Evolutionary conservation across 2,329 filamentous ascomycete species (phyloP).

Genomic region (Paecilomyces fulvus): DNA sequence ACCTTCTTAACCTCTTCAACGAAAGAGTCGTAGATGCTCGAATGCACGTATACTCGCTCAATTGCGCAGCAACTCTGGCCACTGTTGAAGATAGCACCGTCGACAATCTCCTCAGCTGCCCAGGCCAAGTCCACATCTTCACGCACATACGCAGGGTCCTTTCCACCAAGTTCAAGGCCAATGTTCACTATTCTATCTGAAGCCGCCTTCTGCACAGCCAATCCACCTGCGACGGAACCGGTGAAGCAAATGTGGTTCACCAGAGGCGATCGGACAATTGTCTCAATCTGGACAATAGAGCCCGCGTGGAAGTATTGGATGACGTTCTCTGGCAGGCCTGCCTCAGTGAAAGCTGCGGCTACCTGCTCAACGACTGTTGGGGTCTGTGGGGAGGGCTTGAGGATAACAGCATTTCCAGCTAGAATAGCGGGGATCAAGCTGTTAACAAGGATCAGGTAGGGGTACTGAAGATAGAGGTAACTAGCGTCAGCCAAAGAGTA

Average conservation of each 20-base stretch:
- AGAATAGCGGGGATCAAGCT: slow-evolving; percentile 86
- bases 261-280: slow-evolving; percentile 66
- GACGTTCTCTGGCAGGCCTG: slow-evolving; percentile 73
- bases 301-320: slow-evolving; percentile 91
- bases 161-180: slow-evolving; percentile 85
- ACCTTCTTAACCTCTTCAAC: slow-evolving; percentile 71
- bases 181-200: slow-evolving; percentile 77
- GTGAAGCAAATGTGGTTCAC: slow-evolving; percentile 86
- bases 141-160: slow-evolving; percentile 86
- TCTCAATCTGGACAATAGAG: slow-evolving; percentile 65
- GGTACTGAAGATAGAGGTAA: slow-evolving; percentile 54
- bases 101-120: slow-evolving; percentile 90
- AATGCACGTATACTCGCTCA: slow-evolving; percentile 85
- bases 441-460: slow-evolving; percentile 89
- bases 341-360: slow-evolving; percentile 64
- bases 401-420: slow-evolving; percentile 79
- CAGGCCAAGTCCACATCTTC: slow-evolving; percentile 79
- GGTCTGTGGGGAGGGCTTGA: slow-evolving; percentile 93
- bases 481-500: slow-evolving; percentile 3
- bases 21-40: slow-evolving; percentile 75
- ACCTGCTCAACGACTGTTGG: slow-evolving; percentile 86
- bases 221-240: slow-evolving; percentile 78
- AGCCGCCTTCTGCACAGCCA: slow-evolving; percentile 78
- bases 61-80: slow-evolving; percentile 96
- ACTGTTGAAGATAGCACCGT: slow-evolving; percentile 94